A percentile compares a stretch with the other conserved stretches of the same genome.
Conservation (phyloP, 306 rosid species). For the Mucuna pruriens region DNA sequence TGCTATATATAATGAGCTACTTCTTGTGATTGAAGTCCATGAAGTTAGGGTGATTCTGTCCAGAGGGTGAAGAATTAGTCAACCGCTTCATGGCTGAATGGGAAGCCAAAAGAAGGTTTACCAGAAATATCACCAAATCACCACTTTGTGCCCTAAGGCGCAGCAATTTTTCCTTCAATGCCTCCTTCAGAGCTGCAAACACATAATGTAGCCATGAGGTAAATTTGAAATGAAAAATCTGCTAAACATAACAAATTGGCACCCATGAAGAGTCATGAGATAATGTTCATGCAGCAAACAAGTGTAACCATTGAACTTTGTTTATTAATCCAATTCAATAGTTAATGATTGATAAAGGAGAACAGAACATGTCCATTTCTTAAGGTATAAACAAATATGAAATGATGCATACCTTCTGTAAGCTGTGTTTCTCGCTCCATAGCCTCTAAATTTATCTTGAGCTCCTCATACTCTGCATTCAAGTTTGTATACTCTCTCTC, state of each 20-base stretch:
- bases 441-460: conserved; percentile 73
- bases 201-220: neutral
- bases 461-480: conserved; percentile 69
- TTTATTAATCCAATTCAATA: neutral
- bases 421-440: conserved; percentile 77
- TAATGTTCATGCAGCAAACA: neutral
- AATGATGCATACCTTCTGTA: conserved; percentile 68
- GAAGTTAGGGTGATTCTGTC: conserved; percentile 53
- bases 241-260: neutral
- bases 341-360: neutral
- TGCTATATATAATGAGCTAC: conserved; percentile 33
- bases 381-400: conserved; percentile 9
- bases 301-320: neutral
- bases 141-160: conserved; percentile 74
- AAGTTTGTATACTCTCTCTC: conserved; percentile 75
- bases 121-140: conserved; percentile 55
- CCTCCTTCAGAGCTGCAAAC: conserved; percentile 68
- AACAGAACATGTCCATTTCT: neutral
- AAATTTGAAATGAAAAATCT: neutral
- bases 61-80: no score
- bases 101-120: no score
- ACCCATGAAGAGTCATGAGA: neutral
- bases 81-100: no score
- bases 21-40: conserved; percentile 57
- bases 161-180: conserved; percentile 72